Base-by-base conservation (phyloP, 163 green algal species). In the Chlorella variabilis region DNA sequence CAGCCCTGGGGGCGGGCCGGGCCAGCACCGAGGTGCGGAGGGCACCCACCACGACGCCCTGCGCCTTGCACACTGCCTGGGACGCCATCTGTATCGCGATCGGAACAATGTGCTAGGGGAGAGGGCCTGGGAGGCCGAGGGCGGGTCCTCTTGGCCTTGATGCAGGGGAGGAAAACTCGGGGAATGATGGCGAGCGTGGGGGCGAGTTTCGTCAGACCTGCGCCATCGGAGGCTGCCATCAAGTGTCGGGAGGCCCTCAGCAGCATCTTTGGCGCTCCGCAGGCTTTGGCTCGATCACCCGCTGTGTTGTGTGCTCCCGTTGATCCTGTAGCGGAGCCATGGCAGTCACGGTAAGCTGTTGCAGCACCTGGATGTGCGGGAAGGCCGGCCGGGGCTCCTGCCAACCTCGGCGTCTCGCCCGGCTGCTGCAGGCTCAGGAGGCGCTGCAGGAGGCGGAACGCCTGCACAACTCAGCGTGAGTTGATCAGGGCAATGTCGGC, bases 391-490 rank as follows among this genome's bases (percentile, higher is more conserved):
- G 5, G 23, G 23, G 23, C 54, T 33, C 54, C 18, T 63, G 18
- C 18, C 54, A 63, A 63, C 54, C 54, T 63, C 54, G 54, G 54
- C 23, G n/a, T n/a, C n/a, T n/a, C 54, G 54, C 54, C 18, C 15
- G 15, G 54, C 17, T 42, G n/a, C 23, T 62, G 77, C 66, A 83
- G 77, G 66, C 59, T 7, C n/a, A 34, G 6, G 77, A 69, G 17
- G 77, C 66, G 3, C 36, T 70, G 20, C 48, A 61, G 2, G 65
- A 75, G 25, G 71, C 80, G 0, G 75, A 87, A 54, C 82, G 66
- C 29, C 20, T 84, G n/a, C n/a, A 65, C 5, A 82, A 80, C 42
- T 38, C 81, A 48, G 67, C 82, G 82, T 87, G 54, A 82, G 82
- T 81, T 1, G 29, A 3, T 39, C 6, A 1, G 9, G 23, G 23